Evolutionary conservation across 148 eudicot species (phyloP).

Genomic region (Chenopodium quinoa): DNA sequence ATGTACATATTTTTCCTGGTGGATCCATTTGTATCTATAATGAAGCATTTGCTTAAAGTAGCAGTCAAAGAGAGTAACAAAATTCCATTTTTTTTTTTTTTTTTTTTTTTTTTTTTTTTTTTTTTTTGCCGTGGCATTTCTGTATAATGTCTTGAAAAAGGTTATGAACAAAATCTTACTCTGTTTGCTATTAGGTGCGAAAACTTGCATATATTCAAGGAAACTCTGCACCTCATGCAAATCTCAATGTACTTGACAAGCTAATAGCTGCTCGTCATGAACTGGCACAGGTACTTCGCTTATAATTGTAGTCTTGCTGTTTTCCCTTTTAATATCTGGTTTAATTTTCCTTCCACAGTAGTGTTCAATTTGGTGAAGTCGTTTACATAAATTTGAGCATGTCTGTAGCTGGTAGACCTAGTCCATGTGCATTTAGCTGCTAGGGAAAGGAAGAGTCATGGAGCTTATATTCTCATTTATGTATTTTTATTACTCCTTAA

Average conservation of each 20-base stretch:
- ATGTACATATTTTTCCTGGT: not conserved
- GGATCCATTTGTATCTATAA: not conserved
- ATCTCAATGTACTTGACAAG: slow-evolving; percentile 87
- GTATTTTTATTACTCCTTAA: not conserved
- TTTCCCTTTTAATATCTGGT: not conserved
- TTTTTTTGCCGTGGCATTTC: not conserved
- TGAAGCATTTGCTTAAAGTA: not conserved
- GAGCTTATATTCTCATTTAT: not conserved
- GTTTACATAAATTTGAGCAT: not conserved
- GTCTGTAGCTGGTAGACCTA: not conserved
- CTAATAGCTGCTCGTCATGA: slow-evolving; percentile 91
- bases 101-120: not conserved
- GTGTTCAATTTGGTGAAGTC: not conserved
- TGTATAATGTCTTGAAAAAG: not conserved
- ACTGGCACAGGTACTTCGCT: slow-evolving; percentile 64
- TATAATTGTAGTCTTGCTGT: slow-evolving; percentile 1
- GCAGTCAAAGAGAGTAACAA: not conserved
- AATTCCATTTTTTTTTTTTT: not conserved
- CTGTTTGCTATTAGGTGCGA: slow-evolving; percentile 58
- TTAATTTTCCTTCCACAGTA: not conserved
- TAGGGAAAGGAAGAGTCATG: not conserved
- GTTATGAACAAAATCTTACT: not conserved
- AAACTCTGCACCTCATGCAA: slow-evolving; percentile 79
- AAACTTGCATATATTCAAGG: slow-evolving; percentile 76
- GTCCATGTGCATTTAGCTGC: not conserved